These are phyloP conservation scores for Exutisphaerella laricina DNA, from an alignment of 2,329 filamentous ascomycete species.

Conservation along the genomic window DNA sequence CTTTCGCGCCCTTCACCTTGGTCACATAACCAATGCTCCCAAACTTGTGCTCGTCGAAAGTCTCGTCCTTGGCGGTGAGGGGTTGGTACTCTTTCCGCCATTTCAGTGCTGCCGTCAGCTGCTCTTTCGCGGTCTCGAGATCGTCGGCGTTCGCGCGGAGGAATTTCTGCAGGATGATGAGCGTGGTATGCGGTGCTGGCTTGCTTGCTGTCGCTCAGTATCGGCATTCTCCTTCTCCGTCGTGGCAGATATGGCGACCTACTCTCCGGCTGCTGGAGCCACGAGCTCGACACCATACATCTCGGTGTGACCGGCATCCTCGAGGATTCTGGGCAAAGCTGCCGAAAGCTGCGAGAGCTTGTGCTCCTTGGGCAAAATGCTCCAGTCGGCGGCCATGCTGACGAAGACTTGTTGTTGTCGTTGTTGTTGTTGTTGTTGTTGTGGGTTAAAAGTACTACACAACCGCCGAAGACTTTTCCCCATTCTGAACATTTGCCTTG, in stretches of 20 bases:
- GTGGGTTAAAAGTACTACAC: too few species aligned
- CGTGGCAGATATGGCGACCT: too few species aligned
- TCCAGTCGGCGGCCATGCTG: conserved; percentile 21
- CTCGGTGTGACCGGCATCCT: conserved; percentile 59
- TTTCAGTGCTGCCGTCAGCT: conserved; percentile 70
- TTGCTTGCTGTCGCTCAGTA: conserved; percentile 16
- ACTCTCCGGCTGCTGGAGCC: conserved; percentile 20
- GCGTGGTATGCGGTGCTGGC: conserved; percentile 60
- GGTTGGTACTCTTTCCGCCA: conserved; percentile 79
- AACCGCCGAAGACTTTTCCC: too few species aligned
- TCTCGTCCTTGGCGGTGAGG: conserved; percentile 54
- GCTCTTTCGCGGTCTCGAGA: conserved; percentile 65
- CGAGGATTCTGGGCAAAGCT: conserved; percentile 54
- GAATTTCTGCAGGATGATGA: conserved; percentile 87
- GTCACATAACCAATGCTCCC: conserved; percentile 75
- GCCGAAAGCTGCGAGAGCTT: conserved; percentile 45
- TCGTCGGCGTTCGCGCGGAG: conserved; percentile 82
- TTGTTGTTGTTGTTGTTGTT: too few species aligned
- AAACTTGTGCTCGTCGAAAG: conserved; percentile 66
- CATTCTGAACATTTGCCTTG: too few species aligned
- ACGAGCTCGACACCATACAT: conserved; percentile 77
- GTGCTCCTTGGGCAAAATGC: conserved; percentile 23
- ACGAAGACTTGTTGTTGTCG: too few species aligned
- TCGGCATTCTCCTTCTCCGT: not conserved
- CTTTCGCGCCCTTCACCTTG: conserved; percentile 54